phyloP scores from a whole-genome alignment of 1,284 basidiomycete species.

The Cryptococcus deneoformans region DNA sequence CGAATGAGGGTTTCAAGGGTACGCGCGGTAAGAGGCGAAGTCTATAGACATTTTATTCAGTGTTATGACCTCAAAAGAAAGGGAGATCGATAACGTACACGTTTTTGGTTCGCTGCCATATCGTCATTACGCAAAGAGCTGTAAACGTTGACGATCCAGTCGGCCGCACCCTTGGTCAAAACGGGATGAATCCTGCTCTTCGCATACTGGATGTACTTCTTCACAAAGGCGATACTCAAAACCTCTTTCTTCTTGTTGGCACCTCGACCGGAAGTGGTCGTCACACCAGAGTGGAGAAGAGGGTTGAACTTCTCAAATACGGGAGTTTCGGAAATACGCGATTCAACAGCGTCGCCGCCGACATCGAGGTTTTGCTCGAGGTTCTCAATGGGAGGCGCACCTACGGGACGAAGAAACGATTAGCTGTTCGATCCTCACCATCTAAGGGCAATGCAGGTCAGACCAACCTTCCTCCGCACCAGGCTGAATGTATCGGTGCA shows the following conservation, averaged over 20 bases:
- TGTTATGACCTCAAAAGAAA: slow-evolving; percentile 3
- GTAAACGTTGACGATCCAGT: slow-evolving; percentile 92
- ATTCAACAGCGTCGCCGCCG: slow-evolving; percentile 61
- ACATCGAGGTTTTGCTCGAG: slow-evolving; percentile 83
- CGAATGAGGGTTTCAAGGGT: slow-evolving; percentile 99
- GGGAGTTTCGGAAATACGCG: slow-evolving; percentile 62
- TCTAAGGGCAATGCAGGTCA: slow-evolving; percentile 46
- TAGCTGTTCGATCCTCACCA: neutral
- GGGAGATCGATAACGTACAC: slow-evolving; percentile 54
- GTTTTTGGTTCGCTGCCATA: slow-evolving; percentile 83
- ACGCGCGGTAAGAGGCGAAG: slow-evolving; percentile 95
- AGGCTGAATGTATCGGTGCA: slow-evolving; percentile 95
- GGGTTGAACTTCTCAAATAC: slow-evolving; percentile 98
- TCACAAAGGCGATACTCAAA: slow-evolving; percentile 89
- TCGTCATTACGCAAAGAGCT: slow-evolving; percentile 90
- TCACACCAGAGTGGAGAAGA: slow-evolving; percentile 82
- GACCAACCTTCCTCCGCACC: slow-evolving; percentile 78
- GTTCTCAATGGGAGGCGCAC: slow-evolving; percentile 76
- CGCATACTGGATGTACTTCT: slow-evolving; percentile 98
- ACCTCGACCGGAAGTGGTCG: slow-evolving; percentile 59
- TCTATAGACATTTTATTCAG: slow-evolving; percentile 54
- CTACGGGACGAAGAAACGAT: slow-evolving; percentile 18
- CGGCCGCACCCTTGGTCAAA: slow-evolving; percentile 88
- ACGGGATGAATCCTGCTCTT: slow-evolving; percentile 82
- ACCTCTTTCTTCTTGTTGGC: slow-evolving; percentile 71